Conservation (phyloP, 148 eudicot genomes). For the Mesembryanthemum crystallinum region DNA sequence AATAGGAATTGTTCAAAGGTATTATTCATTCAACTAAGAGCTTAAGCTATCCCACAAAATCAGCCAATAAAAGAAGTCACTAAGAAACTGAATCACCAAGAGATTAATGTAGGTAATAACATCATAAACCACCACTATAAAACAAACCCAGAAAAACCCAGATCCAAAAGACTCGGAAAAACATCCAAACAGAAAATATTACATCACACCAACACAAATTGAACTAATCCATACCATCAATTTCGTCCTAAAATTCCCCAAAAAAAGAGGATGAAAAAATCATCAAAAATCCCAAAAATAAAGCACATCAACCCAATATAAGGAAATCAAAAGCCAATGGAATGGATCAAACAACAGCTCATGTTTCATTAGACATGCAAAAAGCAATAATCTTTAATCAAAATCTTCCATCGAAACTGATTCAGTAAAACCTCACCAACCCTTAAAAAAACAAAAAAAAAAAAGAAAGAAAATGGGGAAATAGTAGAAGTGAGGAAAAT, state of each 20-base stretch:
- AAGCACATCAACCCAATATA: background rate
- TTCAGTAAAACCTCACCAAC: background rate
- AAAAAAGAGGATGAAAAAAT: background rate
- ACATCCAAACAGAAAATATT: background rate
- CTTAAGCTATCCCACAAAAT: slow-evolving; percentile 25
- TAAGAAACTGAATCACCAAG: slow-evolving; percentile 3
- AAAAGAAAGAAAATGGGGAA: background rate
- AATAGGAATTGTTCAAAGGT: slow-evolving; percentile 14
- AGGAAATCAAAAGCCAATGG: background rate
- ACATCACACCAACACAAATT: background rate
- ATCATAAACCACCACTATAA: background rate
- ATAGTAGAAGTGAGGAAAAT: background rate
- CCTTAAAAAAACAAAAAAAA: background rate
- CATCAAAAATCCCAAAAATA: background rate
- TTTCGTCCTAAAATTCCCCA: background rate
- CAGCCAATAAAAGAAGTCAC: slow-evolving; percentile 10
- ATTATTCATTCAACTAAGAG: slow-evolving; percentile 14
- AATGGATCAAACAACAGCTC: slow-evolving; percentile 18
- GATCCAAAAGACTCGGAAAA: slow-evolving; percentile 23
- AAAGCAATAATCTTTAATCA: background rate
- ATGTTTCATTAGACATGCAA: background rate
- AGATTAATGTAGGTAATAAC: slow-evolving; percentile 13
- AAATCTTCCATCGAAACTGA: background rate
- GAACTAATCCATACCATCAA: background rate
- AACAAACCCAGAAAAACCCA: slow-evolving; percentile 10